Evolutionary conservation across 345 rosid species (phyloP), one percentile per base, ranked within the genome.

Genomic region (Salix brachista): DNA sequence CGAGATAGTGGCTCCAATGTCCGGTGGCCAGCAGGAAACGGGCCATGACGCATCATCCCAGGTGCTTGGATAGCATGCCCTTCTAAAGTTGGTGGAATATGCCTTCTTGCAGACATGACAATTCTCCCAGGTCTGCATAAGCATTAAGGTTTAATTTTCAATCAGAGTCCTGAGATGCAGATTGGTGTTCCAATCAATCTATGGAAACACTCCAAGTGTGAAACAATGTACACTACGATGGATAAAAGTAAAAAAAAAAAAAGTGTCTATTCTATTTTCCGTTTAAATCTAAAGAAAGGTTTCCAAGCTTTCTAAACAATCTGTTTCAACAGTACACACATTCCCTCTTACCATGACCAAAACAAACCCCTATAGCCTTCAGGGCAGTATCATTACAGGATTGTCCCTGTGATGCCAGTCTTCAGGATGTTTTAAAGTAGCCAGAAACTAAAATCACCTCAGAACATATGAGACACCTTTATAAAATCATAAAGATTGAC

Each of bases 31-130:
- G 75, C 34, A 37, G 78, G 79, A 73, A 73, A 67, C 34, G 78
- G 76, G 66, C 84, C 88, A 75, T 83, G 92, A 58, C 84, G 86
- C 82, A 87, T 75, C 70, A 78, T 39, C 50, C 84, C 86, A n/a
- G 87, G 86, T 39, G 84, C 78, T 73, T 70, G 86, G 34, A 79
- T 74, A 72, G 65, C 46, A 75, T 75, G 87, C 11, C 77, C 83
- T 26, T 76, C 81, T 66, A 77, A 72, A 17, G 65, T 19, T 60
- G 83, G 65, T 50, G 78, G 83, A 80, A 61, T 62, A 72, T 67
- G 85, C 68, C 87, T 56, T 79, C 86, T 78, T 69, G 76, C 75
- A 76, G 89, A 76, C 90, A 86, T 89, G 73, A 44, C 30, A 74
- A 69, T 46, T 74, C 60, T 67, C 39, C 34, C 25, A n/a, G 41